phyloP scores from a whole-genome alignment of 768 basidiomycete species.

The Cytidiella melzeri region DNA sequence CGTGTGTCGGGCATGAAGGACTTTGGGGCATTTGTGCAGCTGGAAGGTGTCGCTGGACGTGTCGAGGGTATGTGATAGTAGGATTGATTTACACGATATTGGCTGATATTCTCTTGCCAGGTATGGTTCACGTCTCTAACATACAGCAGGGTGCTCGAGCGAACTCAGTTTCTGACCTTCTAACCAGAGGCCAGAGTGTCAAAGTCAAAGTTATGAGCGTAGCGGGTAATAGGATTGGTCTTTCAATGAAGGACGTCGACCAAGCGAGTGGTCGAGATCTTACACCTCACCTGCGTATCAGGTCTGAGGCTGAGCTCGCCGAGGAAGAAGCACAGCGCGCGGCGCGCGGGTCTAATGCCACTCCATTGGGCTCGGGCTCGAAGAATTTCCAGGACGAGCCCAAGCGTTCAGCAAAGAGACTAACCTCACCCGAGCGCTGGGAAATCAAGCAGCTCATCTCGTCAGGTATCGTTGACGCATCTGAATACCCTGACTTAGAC shows the following conservation, averaged over 20 bases:
- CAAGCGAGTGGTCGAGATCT: constrained; percentile 86
- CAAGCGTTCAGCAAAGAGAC: constrained; percentile 75
- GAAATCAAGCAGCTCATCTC: constrained; percentile 99
- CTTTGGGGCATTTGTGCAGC: constrained; percentile 89
- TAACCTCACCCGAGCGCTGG: constrained; percentile 97
- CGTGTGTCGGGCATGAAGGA: constrained; percentile 83
- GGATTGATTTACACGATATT: not conserved
- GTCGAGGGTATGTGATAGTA: constrained; percentile 69
- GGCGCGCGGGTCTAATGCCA: constrained; percentile 77
- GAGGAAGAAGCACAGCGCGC: constrained; percentile 69
- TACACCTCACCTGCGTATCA: constrained; percentile 91
- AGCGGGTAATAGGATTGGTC: constrained; percentile 69
- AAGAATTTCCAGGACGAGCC: constrained; percentile 39
- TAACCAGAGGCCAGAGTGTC: constrained; percentile 77
- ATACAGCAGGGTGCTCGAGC: constrained; percentile 83
- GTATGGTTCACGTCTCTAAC: constrained; percentile 96
- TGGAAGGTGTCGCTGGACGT: constrained; percentile 83
- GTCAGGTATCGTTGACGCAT: constrained; percentile 85
- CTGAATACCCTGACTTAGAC: constrained; percentile 91
- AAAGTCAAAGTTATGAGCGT: constrained; percentile 97
- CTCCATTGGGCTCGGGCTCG: constrained; percentile 56
- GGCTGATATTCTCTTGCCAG: constrained; percentile 35
- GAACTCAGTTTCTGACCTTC: constrained; percentile 80
- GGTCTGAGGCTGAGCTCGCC: constrained; percentile 83
- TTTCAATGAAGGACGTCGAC: constrained; percentile 99